phyloP scores from a whole-genome alignment of 441 rosid species.

The Adansonia gregorii region DNA sequence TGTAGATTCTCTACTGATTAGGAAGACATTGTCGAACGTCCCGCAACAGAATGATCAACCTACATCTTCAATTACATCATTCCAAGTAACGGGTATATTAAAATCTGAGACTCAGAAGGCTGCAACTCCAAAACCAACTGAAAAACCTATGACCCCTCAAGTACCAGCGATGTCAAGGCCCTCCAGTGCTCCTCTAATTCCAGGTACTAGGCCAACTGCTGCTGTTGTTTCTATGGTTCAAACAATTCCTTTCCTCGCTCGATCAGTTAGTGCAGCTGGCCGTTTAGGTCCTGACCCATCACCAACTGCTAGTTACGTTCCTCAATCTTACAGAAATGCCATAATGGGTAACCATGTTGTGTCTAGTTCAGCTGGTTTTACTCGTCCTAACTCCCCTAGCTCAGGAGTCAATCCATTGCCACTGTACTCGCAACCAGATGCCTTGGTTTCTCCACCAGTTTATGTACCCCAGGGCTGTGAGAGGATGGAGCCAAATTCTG shows the following conservation, averaged over 20 bases:
- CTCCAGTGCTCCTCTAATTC: constrained; percentile 82
- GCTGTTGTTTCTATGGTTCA: constrained; percentile 63
- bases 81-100: constrained; percentile 35
- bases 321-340: constrained; percentile 82
- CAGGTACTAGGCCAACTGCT: constrained; percentile 58
- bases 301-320: constrained; percentile 52
- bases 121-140: constrained; percentile 47
- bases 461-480: constrained; percentile 52
- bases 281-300: constrained; percentile 72
- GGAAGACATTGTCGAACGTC: constrained; percentile 50
- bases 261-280: constrained; percentile 86
- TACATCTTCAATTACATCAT: constrained; percentile 37
- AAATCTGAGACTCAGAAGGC: constrained; percentile 58
- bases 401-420: constrained; percentile 52
- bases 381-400: constrained; percentile 53
- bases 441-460: constrained; percentile 49
- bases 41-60: constrained; percentile 51
- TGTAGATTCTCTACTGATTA: constrained; percentile 39
- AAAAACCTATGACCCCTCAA: constrained; percentile 46
- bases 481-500: constrained; percentile 44
- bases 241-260: constrained; percentile 64
- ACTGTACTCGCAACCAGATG: constrained; percentile 49
- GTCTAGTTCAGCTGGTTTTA: constrained; percentile 57
- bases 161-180: constrained; percentile 75
- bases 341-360: constrained; percentile 69